These are phyloP conservation scores for Fomitiporia mediterranea DNA, from an alignment of 1,284 basidiomycete genomes.

Conservation along the genomic window DNA sequence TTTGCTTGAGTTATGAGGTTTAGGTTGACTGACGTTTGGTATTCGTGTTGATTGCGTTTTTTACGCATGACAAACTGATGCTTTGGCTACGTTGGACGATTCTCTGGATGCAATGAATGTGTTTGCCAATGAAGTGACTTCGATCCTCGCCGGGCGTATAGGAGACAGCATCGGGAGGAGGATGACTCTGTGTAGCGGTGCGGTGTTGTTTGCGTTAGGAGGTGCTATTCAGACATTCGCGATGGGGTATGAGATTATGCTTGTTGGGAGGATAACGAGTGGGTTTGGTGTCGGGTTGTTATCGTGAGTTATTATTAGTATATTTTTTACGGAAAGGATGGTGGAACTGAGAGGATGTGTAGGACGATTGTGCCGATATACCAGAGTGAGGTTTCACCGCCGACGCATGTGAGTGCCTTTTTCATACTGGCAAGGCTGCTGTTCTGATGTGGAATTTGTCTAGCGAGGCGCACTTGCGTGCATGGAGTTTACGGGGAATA, in stretches of 20 bases:
- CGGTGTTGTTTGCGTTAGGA: constrained; percentile 83
- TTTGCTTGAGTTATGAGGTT: neutral
- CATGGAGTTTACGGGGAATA: constrained; percentile 95
- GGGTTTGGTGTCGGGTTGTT: constrained; percentile 96
- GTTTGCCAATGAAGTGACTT: too few species aligned
- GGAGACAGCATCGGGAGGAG: constrained; percentile 87
- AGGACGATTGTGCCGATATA: constrained; percentile 98
- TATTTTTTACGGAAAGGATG: neutral
- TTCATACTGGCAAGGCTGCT: neutral
- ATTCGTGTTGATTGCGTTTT: too few species aligned
- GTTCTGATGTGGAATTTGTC: constrained; percentile 18
- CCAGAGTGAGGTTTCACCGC: constrained; percentile 95
- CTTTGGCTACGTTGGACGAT: too few species aligned
- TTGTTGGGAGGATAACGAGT: constrained; percentile 81
- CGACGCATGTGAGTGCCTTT: constrained; percentile 68
- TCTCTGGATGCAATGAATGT: too few species aligned
- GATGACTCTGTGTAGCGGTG: constrained; percentile 84
- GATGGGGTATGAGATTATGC: constrained; percentile 80
- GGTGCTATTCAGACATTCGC: constrained; percentile 90
- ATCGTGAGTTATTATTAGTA: constrained; percentile 55
- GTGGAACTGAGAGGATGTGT: constrained; percentile 13
- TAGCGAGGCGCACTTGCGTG: constrained; percentile 89
- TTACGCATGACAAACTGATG: too few species aligned
- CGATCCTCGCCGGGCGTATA: constrained; percentile 81
- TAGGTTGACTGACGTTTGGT: constrained; percentile 8